Base-by-base conservation (phyloP, 2,329 filamentous ascomycete genomes). In the Cordyceps tenuipes region DNA sequence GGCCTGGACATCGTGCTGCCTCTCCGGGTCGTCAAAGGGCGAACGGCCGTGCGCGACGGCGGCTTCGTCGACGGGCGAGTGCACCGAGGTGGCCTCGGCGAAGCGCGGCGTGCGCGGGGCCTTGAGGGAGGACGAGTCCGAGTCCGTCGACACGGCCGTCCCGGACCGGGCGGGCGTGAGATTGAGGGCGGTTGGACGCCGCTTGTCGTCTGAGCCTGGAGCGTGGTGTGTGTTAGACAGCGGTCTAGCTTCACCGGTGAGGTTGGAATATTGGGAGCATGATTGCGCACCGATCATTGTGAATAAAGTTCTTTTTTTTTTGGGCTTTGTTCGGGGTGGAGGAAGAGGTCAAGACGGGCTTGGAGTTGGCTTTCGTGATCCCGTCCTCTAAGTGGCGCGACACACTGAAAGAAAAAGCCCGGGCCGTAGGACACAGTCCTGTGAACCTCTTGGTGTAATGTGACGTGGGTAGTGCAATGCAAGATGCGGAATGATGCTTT, bases 31-130 rank as follows among this genome's bases (percentile, higher is more conserved):
- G 66, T 79, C 78, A 67, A 89, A 88, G 9, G 84, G 83, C 36
- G 80, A 79, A 61, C 72, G 72, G 53, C 21, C 23, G 26, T 10
- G 12, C 7, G 19, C 15, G 46, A 7, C 13, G 47, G 9, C 21
- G 12, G 17, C 31, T 1, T 39, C 36, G 63, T 91, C 87, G 68
- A 91, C 78, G 47, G 89, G 89, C 51, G 89, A 92, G 76, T 91
- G 79, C 56, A 92, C 85, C 31, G 88, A 82, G 34, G 89, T 93
- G 49, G 88, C 89, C 77, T 92, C 89, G 59, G 87, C 88, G 69
- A 93, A 93, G 69, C 89, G 86, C 67, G 89, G 87, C 66, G 87
- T 88, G 69, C 89, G 82, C 63, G 87, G 87, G 44, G 82, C 78
- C 75, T 88, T 89, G 64, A 85, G 75, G 17, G 82, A 85, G 49